Evolutionary conservation across 2,329 filamentous ascomycete species (phyloP).

Genomic region (Epichloe hybrida): DNA sequence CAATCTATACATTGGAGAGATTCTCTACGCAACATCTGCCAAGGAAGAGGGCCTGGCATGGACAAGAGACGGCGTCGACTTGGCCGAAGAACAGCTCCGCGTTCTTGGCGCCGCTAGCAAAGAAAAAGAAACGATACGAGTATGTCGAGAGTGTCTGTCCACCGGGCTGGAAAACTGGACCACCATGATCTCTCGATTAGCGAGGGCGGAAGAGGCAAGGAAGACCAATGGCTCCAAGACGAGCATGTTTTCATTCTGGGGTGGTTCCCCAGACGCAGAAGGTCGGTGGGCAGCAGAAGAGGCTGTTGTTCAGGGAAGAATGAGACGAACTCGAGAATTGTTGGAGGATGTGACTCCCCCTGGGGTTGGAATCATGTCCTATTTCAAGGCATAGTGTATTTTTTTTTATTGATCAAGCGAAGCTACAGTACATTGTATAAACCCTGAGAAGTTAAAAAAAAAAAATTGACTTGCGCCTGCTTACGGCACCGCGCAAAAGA

Average conservation of each 20-base stretch:
- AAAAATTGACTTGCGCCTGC: background rate
- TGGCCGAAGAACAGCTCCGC: slow-evolving; percentile 57
- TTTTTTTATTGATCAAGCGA: background rate
- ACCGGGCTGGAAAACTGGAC: slow-evolving; percentile 73
- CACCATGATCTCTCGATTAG: slow-evolving; percentile 59
- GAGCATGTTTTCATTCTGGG: slow-evolving; percentile 25
- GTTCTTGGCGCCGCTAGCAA: slow-evolving; percentile 18
- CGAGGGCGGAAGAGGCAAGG: slow-evolving; percentile 32
- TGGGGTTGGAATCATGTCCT: slow-evolving; percentile 17
- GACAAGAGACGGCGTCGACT: slow-evolving; percentile 78
- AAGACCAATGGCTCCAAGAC: slow-evolving; percentile 21
- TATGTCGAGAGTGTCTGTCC: slow-evolving; percentile 64
- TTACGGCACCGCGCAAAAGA: no score
- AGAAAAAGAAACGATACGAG: slow-evolving; percentile 26
- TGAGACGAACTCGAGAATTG: slow-evolving; percentile 36
- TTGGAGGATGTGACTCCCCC: slow-evolving; percentile 33
- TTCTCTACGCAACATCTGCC: slow-evolving; percentile 55
- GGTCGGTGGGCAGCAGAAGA: slow-evolving; percentile 42
- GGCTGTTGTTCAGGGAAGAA: slow-evolving; percentile 38
- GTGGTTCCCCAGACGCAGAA: slow-evolving; percentile 20
- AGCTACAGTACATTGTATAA: background rate
- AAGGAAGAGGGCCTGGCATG: slow-evolving; percentile 66
- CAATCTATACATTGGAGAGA: slow-evolving; percentile 86
- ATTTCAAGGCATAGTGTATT: slow-evolving; percentile 23
- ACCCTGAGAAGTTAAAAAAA: background rate